Base-by-base conservation (phyloP, 345 rosid species). In the Mallotus nudiflorus region DNA sequence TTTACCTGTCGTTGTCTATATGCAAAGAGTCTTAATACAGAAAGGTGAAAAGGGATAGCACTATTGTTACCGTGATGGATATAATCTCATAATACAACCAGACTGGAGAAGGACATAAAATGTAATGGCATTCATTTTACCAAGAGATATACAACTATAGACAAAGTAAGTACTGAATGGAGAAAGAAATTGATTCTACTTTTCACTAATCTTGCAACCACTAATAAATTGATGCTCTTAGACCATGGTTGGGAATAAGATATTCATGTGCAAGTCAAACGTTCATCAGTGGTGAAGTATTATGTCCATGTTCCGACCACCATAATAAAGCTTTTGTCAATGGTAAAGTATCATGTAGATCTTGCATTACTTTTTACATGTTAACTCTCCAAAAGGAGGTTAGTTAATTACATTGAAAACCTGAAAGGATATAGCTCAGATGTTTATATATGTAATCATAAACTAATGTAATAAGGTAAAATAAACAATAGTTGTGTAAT, bases 201-300 rank as follows among this genome's bases (percentile, higher is more conserved):
- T 28, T 73, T 50, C 37, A 78, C 37, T 73, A 74, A 28, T 77
- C 81, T 62, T 83, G 85, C 71, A 69, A 68, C 96, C 91, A 84
- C 55, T 90, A 93, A 69, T 80, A 91, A 62, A 90, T 86, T 2
- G 88, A 83, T 0, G 95, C 87, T 45, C 96, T 95, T 62, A 87
- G 88, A 3, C 88, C 78, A 33, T 28, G 89, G 77, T 90, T 92
- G 39, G 91, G 96, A 57, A 85, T 68, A 14, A 90, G 93, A 79
- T 84, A 76, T 40, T n/a, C 20, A 80, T 89, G 82, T 12, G 80
- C 16, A 22, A 87, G 90, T 73, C 18, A 72, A 19, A 69, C 52
- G 67, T 85, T 84, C 29, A 88, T 86, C 89, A 87, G 82, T 0
- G 95, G 98, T 6, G 98, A 92, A 24, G 86, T 78, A 48, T 88